Evolutionary conservation across 1,139 yeast genomes (phyloP), one percentile per base, ranked within the genome.

Genomic region (Yamadazyma diddensiae): DNA sequence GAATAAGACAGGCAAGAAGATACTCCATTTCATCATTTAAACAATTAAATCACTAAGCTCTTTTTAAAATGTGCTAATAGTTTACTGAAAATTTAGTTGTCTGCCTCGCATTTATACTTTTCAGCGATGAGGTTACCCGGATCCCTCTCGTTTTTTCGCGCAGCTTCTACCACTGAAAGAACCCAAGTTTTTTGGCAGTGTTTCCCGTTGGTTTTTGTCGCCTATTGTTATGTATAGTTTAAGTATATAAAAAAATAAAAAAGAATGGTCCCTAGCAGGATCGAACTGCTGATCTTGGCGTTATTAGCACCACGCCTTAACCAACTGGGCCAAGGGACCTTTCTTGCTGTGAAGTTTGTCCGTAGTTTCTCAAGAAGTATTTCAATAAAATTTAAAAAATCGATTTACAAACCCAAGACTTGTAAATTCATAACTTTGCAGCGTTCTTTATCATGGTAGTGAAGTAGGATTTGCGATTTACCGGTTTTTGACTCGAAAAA

Each of bases 261-360:
- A 22, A 13, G 36, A 56, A 53, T 79, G 84, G 79, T 79, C 83
- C 82, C 83, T 78, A 75, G 83, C 85, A 75, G 85, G 84, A 78
- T 79, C 85, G 83, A 78, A 78, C 84, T 73, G 84, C 82, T 74
- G 84, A 78, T 77, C 84, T 76, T 65, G 80, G 82, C 81, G 82
- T 77, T 67, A 80, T 80, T 80, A 80, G 85, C 85, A 79, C 86
- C 82, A 72, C 82, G 86, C 86, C 86, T 78, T 79, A 79, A 79
- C 85, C 85, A 79, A 79, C 84, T 79, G 81, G 85, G 85, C 85
- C 85, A 79, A 78, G 84, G 83, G 84, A 79, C 80, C 81, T 7
- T n/a, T 6, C 12, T 18, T n/a, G n/a, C n/a, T n/a, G n/a, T n/a
- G n/a, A n/a, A n/a, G n/a, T n/a, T n/a, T n/a, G n/a, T n/a, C n/a